Percentiles rank a stretch among this genome's conserved stretches.
These are phyloP conservation scores for Fraxinus americana DNA, from an alignment of 257 asterid genomes.

Conservation along the genomic window DNA sequence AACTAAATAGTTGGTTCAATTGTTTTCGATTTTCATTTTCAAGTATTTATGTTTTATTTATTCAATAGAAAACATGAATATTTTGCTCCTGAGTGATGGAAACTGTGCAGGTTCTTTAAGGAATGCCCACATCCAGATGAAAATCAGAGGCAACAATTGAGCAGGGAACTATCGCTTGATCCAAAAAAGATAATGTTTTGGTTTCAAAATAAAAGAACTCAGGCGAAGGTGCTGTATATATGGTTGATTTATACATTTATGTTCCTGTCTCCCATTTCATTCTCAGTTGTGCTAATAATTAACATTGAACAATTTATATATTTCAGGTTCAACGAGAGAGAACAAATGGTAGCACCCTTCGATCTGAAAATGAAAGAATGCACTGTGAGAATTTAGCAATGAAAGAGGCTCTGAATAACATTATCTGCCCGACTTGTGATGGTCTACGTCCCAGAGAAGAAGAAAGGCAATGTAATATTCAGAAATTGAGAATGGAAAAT, in stretches of 20 bases:
- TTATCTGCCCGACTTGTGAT: constrained; percentile 44
- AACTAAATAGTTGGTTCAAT: too few relatives aligned
- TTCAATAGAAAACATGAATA: too few relatives aligned
- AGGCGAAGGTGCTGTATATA: constrained; percentile 46
- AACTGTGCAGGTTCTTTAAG: constrained; percentile 54
- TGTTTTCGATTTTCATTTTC: too few relatives aligned
- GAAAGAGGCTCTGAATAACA: constrained; percentile 47
- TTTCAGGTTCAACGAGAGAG: constrained; percentile 55
- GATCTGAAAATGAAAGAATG: constrained; percentile 52
- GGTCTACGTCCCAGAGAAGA: constrained; percentile 41
- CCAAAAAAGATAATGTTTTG: constrained; percentile 60
- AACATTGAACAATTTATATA: background rate
- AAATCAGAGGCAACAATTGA: constrained; percentile 52
- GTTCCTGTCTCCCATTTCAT: background rate
- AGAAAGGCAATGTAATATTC: constrained; percentile 39
- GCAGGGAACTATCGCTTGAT: constrained; percentile 60
- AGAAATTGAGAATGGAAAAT: constrained; percentile 53
- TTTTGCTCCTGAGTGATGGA: too few relatives aligned
- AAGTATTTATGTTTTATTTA: too few relatives aligned
- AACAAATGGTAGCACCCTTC: constrained; percentile 52
- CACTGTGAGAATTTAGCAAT: constrained; percentile 57
- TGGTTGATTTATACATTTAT: background rate
- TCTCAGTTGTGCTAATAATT: background rate
- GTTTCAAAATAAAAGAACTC: constrained; percentile 78
- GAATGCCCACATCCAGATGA: constrained; percentile 59